A percentile compares a stretch with the other conserved stretches of the same genome.
Evolutionary conservation across 169 alveolate genomes (phyloP).

Genomic region (Plasmodium cynomolgi): DNA sequence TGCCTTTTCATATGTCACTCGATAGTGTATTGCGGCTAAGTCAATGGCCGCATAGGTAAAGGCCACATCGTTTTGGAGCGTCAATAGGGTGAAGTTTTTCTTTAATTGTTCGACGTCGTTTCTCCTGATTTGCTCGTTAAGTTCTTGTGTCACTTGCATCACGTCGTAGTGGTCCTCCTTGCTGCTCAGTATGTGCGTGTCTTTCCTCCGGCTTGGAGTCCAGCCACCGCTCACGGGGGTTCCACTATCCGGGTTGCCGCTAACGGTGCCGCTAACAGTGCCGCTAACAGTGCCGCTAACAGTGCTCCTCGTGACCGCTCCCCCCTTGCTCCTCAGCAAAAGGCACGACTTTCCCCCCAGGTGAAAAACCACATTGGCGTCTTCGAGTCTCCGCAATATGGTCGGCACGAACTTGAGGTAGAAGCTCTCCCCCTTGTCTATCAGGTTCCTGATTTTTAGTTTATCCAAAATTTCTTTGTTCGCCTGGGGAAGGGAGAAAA

Average conservation of each 20-base stretch:
- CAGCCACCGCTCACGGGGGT: neutral
- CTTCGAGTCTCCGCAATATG: constrained; percentile 28
- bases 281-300: neutral
- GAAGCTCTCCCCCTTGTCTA: constrained; percentile 66
- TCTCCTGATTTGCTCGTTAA: neutral
- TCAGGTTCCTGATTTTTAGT: constrained; percentile 3
- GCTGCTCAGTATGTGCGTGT: constrained; percentile 10
- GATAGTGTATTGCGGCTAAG: constrained; percentile 79
- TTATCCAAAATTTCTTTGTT: constrained; percentile 19
- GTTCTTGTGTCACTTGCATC: neutral
- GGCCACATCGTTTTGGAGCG: constrained; percentile 77
- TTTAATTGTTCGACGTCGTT: constrained; percentile 25
- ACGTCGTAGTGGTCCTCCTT: constrained; percentile 32
- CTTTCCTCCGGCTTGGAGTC: neutral
- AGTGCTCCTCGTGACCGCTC: neutral
- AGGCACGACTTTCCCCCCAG: constrained; percentile 36
- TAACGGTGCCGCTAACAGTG: neutral
- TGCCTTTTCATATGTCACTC: constrained; percentile 78
- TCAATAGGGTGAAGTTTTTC: constrained; percentile 22
- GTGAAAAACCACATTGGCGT: constrained; percentile 29
- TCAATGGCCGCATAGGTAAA: constrained; percentile 84
- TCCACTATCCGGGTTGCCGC: no score
- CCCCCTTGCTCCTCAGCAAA: constrained; percentile 4
- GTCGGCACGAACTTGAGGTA: constrained; percentile 46
- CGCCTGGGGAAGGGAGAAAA: constrained; percentile 26